phyloP scores from a whole-genome alignment of 805 yeast genomes.

The Kazachstania kunashirensis region DNA sequence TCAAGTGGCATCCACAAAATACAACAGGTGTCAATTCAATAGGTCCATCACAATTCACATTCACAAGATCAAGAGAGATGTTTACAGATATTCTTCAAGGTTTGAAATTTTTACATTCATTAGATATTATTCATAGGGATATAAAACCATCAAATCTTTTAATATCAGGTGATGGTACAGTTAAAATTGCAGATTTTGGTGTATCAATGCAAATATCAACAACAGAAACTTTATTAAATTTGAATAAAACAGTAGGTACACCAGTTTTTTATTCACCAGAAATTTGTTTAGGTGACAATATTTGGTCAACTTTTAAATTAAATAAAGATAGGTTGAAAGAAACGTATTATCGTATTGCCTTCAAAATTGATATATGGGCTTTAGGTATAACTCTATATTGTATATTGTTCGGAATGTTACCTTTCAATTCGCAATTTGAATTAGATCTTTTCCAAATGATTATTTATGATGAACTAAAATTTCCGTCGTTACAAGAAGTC shows the following conservation, averaged over 20 bases:
- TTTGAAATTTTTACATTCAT: constrained; percentile 79
- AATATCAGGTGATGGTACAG: constrained; percentile 56
- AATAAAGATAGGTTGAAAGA: constrained; percentile 26
- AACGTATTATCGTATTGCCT: constrained; percentile 38
- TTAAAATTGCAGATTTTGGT: constrained; percentile 95
- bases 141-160: constrained; percentile 90
- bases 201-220: constrained; percentile 50
- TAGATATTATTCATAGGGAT: constrained; percentile 89
- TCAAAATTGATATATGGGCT: constrained; percentile 96
- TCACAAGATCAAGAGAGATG: constrained; percentile 57
- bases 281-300: constrained; percentile 50
- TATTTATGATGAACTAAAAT: constrained; percentile 46
- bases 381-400: constrained; percentile 87
- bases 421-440: constrained; percentile 80
- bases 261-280: constrained; percentile 97
- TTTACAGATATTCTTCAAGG: constrained; percentile 82
- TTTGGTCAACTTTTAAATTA: constrained; percentile 15
- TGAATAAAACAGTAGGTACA: constrained; percentile 95
- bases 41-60: constrained; percentile 59
- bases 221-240: constrained; percentile 52
- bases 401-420: constrained; percentile 75
- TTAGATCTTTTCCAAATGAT: constrained; percentile 63
- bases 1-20: constrained; percentile 50
- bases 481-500: constrained; percentile 38
- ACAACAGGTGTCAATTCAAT: constrained; percentile 33